Percentiles rank a stretch among this genome's conserved stretches.
Evolutionary conservation across 768 basidiomycete species (phyloP).

Genomic region (Mycena haematopus): DNA sequence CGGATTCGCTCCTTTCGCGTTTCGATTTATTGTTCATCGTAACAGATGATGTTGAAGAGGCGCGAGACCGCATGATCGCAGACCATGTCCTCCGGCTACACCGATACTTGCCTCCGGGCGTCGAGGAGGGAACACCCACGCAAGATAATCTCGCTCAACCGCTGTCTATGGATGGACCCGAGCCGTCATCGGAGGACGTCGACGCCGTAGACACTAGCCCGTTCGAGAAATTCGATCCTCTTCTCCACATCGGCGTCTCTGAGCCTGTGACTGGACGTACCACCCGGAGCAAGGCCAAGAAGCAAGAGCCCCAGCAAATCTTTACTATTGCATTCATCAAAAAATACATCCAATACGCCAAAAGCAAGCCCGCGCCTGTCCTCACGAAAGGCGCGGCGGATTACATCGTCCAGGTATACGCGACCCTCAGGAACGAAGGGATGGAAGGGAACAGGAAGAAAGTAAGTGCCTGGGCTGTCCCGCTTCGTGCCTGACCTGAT

Average conservation of each 20-base stretch:
- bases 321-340: conserved; percentile 94
- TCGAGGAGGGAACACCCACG: conserved; percentile 94
- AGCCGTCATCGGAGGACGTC: conserved; percentile 51
- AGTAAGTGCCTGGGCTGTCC: conserved; percentile 46
- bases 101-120: conserved; percentile 93
- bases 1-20: conserved; percentile 96
- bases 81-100: conserved; percentile 98
- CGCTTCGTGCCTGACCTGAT: conserved; percentile 24
- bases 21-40: conserved; percentile 98
- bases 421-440: conserved; percentile 90
- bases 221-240: conserved; percentile 96
- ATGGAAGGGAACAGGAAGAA: conserved; percentile 89
- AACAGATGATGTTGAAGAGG: conserved; percentile 97
- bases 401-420: conserved; percentile 91
- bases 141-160: conserved; percentile 89
- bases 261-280: conserved; percentile 53
- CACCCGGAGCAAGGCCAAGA: conserved; percentile 53
- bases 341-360: conserved; percentile 98
- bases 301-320: conserved; percentile 78
- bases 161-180: conserved; percentile 85
- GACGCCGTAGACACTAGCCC: conserved; percentile 77
- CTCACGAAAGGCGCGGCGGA: conserved; percentile 95
- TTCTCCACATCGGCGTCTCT: conserved; percentile 85
- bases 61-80: conserved; percentile 90
- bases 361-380: conserved; percentile 83